Percentiles rank a stretch among this genome's conserved stretches.
These are phyloP conservation scores for Silene vulgaris DNA, from an alignment of 179 eudicot species.

Conservation along the genomic window DNA sequence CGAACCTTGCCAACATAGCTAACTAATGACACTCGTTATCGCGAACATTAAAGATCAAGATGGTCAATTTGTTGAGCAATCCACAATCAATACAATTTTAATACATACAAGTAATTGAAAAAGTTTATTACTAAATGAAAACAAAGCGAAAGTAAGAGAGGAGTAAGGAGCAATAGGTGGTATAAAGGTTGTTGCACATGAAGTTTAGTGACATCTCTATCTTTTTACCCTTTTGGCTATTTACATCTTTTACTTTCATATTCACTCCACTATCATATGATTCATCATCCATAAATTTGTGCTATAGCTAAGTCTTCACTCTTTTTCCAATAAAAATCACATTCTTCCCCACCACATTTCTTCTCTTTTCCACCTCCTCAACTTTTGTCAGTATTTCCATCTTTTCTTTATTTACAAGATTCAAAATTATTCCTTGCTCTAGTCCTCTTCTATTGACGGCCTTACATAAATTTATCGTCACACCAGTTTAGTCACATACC, in stretches of 20 bases:
- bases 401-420: not conserved
- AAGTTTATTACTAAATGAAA: not conserved
- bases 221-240: conserved; percentile 12
- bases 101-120: not conserved
- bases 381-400: conserved; percentile 10
- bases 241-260: not conserved
- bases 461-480: not conserved
- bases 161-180: not conserved
- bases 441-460: not conserved
- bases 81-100: not conserved
- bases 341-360: not conserved
- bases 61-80: no score
- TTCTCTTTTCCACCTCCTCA: conserved; percentile 14
- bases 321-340: conserved; percentile 19
- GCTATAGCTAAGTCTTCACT: not conserved
- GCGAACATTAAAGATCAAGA: not conserved
- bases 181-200: conserved; percentile 35
- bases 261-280: not conserved
- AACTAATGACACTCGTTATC: not conserved
- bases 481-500: not conserved
- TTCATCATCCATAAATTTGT: not conserved
- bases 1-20: not conserved
- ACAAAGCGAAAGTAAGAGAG: conserved; percentile 12
- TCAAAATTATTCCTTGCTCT: conserved; percentile 16
- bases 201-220: conserved; percentile 34